Evolutionary conservation across 495 filamentous ascomycete species (phyloP).

Genomic region (Immersiella caudata): DNA sequence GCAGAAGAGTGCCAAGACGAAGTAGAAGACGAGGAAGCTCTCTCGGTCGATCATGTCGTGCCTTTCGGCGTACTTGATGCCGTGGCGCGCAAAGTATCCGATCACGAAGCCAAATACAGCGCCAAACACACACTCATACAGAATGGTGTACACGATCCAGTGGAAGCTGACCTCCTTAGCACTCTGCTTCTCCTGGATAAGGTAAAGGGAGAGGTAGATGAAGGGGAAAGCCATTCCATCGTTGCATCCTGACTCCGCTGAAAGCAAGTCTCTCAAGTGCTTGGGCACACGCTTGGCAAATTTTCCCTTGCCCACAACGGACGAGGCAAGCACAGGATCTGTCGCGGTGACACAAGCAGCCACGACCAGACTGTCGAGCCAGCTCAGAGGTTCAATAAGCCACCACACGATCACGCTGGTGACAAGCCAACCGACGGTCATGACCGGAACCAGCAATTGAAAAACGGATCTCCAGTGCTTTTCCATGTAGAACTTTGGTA

Average conservation of each 20-base stretch:
- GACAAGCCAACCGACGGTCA: constrained; percentile 95
- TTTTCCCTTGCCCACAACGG: constrained; percentile 97
- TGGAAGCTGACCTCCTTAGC: constrained; percentile 71
- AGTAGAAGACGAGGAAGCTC: constrained; percentile 98
- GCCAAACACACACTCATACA: constrained; percentile 96
- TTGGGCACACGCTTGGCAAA: constrained; percentile 97
- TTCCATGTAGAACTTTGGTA: constrained; percentile 98
- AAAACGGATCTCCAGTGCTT: constrained; percentile 94
- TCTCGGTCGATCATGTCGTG: constrained; percentile 90
- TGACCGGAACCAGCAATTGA: constrained; percentile 88
- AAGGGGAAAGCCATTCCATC: constrained; percentile 99
- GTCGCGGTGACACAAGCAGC: constrained; percentile 97
- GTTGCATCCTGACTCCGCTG: constrained; percentile 98
- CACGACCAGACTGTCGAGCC: constrained; percentile 82
- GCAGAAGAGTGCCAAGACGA: constrained; percentile 93
- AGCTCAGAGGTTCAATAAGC: constrained; percentile 80
- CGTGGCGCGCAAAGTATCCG: constrained; percentile 85
- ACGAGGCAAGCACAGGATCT: constrained; percentile 95
- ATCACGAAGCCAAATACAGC: constrained; percentile 85
- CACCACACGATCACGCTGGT: constrained; percentile 97
- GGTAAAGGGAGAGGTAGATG: constrained; percentile 87
- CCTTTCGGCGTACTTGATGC: constrained; percentile 86
- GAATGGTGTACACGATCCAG: constrained; percentile 87
- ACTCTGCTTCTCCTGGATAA: constrained; percentile 76
- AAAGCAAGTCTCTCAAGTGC: constrained; percentile 92